Base-by-base conservation (phyloP, 2,329 filamentous ascomycete genomes). In the Dactylellina leptospora region DNA sequence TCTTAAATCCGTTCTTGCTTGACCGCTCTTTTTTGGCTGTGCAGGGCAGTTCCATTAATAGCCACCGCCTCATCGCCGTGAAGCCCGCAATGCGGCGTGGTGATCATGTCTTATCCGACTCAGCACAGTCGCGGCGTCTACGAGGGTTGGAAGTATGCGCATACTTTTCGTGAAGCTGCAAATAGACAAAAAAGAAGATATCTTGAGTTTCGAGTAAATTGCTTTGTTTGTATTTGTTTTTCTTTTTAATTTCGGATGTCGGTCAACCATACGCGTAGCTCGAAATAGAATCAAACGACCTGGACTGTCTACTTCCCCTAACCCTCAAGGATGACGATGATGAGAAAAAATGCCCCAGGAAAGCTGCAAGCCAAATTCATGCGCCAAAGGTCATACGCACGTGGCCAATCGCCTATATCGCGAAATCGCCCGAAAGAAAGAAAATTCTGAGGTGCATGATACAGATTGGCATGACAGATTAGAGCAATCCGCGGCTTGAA, bases 281-380 rank as follows among this genome's bases (percentile, higher is more conserved):
- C 36, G 58, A 58, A 62, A 71, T 71, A 71, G 66, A 71, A 62
- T n/a, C n/a, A n/a, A 42, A 58, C n/a, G 20, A 44, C 56, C 56
- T 44, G 44, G 56, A 62, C 64, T 28, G 63, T 40, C 30, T 50
- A 55, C n/a, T n/a, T n/a, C n/a, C n/a, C n/a, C n/a, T n/a, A n/a
- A n/a, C n/a, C n/a, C 40, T 27, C 28, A 55, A 50, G 45, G 48
- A 20, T 40, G n/a, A n/a, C 23, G 18, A 51, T 18, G 38, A 25
- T 25, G 42, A 33, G 13, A 5, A 20, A 33, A 27, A 23, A 53
- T n/a, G n/a, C n/a, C n/a, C n/a, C n/a, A n/a, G n/a, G n/a, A n/a
- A n/a, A n/a, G n/a, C n/a, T n/a, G n/a, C n/a, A n/a, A n/a, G n/a
- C 44, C 64, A 62, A 44, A 53, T 27, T 62, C 25, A 58, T 62